A percentile compares a stretch with the other conserved stretches of the same genome.
Evolutionary conservation across 305 asterid genomes (phyloP).

Genomic region (Fraxinus velutina): DNA sequence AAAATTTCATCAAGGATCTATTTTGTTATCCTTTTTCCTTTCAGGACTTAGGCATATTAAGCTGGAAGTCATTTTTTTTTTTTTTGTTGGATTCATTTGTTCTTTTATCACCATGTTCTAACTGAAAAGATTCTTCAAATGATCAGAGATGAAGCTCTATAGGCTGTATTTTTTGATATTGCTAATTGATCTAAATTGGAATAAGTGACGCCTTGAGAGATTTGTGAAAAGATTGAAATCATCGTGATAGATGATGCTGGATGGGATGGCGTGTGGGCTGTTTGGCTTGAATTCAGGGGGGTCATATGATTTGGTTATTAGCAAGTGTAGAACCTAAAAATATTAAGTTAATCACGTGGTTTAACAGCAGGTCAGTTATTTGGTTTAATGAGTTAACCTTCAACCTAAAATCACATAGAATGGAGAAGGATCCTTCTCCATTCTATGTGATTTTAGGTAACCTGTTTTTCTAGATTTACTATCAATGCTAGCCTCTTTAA

Average conservation of each 20-base stretch:
- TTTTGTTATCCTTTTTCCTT: background rate
- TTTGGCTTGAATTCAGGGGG: background rate
- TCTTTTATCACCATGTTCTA: background rate
- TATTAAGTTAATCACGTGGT: background rate
- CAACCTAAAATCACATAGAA: background rate
- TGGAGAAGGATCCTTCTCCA: background rate
- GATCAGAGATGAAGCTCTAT: background rate
- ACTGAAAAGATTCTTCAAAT: background rate
- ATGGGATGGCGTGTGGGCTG: background rate
- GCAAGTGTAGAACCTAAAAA: background rate
- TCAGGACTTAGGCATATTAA: background rate
- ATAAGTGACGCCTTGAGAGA: background rate
- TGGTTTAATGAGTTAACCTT: background rate
- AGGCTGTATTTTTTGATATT: background rate
- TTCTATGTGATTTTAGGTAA: background rate
- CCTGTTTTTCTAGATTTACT: background rate
- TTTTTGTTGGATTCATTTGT: background rate
- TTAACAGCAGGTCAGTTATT: background rate
- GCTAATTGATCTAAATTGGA: conserved; percentile 2
- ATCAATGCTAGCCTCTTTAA: background rate
- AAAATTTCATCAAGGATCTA: conserved; percentile 1
- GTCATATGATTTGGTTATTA: background rate
- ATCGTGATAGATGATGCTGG: background rate
- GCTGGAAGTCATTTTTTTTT: background rate
- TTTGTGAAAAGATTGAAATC: background rate